Base-by-base conservation (phyloP, 305 asterid genomes). In the Ruellia speciosa region DNA sequence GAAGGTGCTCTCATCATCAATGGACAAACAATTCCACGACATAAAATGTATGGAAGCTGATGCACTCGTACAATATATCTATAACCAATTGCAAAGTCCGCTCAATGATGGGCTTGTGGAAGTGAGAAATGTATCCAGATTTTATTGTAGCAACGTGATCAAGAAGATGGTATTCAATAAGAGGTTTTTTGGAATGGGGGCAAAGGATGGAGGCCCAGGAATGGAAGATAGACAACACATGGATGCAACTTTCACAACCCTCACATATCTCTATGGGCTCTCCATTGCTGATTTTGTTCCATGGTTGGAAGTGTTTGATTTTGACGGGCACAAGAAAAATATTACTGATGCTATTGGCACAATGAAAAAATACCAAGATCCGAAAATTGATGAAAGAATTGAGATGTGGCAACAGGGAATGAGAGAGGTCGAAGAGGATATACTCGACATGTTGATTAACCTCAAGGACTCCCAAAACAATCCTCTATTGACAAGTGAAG, bases 361-460 rank as follows among this genome's bases (percentile, higher is more conserved):
- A 20, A 16, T 66, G 11, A 66, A 31, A n/a, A 66, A 66, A 24
- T 40, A 66, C 10, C 59, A 58, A 15, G 65, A 58, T 17, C 24
- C 59, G 2, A 20, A 48, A 14, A 46, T 66, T 24, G 19, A 12
- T 15, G 33, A 39, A 49, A 58, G 70, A 11, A 40, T 66, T 31
- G 49, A 41, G 7, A 28, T 58, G 54, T 66, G 70, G 70, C 18
- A 40, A 41, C 6, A 41, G 11, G 70, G 70, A 2, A 31, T 11
- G 0, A 40, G 24, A 28, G 17, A 15, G 45, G n/a, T 14, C 2
- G 54, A 49, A 43, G 64, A 65, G 11, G 70, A 65, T 7, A 7
- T 66, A 0, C 64, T 66, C 40, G 70, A 66, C 40, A 59, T 52
- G 31, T 9, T 66, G 18, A 58, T 66, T 15, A 66, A 66, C 24